Conservation (phyloP, 805 yeast genomes). For the Nakazawaea ishiwadae region DNA sequence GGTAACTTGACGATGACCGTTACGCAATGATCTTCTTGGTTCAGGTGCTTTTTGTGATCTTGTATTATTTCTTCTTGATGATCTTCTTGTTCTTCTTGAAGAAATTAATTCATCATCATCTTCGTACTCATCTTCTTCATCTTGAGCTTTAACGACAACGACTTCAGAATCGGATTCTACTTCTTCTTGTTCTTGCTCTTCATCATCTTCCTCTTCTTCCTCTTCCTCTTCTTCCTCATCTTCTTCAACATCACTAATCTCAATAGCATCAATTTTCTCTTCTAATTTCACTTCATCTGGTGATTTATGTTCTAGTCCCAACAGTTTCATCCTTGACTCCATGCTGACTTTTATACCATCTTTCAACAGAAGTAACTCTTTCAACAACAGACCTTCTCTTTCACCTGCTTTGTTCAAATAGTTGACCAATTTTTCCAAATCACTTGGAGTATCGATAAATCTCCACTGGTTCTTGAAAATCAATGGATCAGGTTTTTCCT, state of each 20-base stretch:
- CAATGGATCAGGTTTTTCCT: conserved; percentile 58
- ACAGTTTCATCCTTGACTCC: conserved; percentile 51
- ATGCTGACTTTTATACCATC: conserved; percentile 53
- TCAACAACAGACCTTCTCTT: conserved; percentile 61
- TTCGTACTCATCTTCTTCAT: conserved; percentile 6
- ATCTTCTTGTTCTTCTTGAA: conserved; percentile 20
- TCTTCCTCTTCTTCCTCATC: conserved; percentile 17
- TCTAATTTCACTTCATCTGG: conserved; percentile 38
- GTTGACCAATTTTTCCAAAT: conserved; percentile 47
- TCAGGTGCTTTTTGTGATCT: conserved; percentile 8
- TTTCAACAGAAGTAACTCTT: conserved; percentile 51
- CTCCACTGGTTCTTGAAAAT: conserved; percentile 60
- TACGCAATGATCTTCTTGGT: conserved; percentile 6
- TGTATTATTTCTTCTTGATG: background rate
- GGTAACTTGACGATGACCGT: background rate
- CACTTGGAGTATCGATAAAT: conserved; percentile 56
- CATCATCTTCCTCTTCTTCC: conserved; percentile 15
- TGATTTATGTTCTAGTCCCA: conserved; percentile 38
- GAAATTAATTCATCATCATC: conserved; percentile 14
- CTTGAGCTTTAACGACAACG: conserved; percentile 7
- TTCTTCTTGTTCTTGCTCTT: conserved; percentile 2
- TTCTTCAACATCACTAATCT: conserved; percentile 27
- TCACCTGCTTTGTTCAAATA: conserved; percentile 77
- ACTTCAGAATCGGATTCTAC: conserved; percentile 6
- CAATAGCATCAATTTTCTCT: conserved; percentile 33